Base-by-base conservation (phyloP, 2,329 filamentous ascomycete species). In the Aphanocladium album region DNA sequence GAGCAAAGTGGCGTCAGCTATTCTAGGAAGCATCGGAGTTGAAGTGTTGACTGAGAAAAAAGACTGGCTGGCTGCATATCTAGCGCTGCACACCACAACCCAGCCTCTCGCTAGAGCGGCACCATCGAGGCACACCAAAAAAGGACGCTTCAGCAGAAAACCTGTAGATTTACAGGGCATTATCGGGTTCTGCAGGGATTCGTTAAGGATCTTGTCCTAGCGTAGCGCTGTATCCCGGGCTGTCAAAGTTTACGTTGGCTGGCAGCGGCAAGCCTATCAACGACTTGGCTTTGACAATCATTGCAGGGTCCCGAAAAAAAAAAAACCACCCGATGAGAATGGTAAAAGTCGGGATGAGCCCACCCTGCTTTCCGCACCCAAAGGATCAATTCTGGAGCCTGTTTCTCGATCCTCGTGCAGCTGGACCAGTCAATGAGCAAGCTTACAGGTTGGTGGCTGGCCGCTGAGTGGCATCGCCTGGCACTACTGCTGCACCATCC, bases 281-380 rank as follows among this genome's bases (percentile, higher is more conserved):
- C 45, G 35, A 14, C 35, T 5, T 19, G 46, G 21, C 21, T 27
- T 58, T 51, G 9, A 12, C 56, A 51, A 58, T 21, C 46, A 35
- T n/a, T n/a, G n/a, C n/a, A n/a, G n/a, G n/a, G n/a, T n/a, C n/a
- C n/a, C n/a, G n/a, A 23, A 23, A 58, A 35, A 33, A 17, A 21
- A 58, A 27, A 47, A 37, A 37, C 8, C 41, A 46, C 27, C 54
- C 56, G 33, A 51, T 51, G 35, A 5, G 6, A 27, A 56, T 43
- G 55, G 55, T 35, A 58, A 51, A 58, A 58, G 35, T 58, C 56
- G 56, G 56, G 56, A 58, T 11, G 35, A 58, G 19, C 19, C 12
- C 43, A 16, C 6, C 6, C 39, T 8, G 39, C 7, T 8, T 8
- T 23, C 33, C 21, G 17, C 23, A 47, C 11, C 27, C n/a, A 7